Evolutionary conservation across 2,329 filamentous ascomycete genomes (phyloP).

Genomic region (Penicillium hesseltinei): DNA sequence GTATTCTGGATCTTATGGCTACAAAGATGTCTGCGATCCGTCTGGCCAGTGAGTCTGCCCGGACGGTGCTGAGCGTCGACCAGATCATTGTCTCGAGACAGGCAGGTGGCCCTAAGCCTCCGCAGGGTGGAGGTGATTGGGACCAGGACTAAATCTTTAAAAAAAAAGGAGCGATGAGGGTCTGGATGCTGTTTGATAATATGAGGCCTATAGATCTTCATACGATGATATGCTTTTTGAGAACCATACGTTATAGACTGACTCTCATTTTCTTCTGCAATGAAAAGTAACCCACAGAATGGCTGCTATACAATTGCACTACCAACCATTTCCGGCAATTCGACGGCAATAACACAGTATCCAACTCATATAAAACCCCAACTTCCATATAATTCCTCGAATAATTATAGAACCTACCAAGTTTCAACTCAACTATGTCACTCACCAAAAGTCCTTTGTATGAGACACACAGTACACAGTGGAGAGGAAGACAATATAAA

Average conservation of each 20-base stretch:
- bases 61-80: constrained; percentile 92
- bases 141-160: constrained; percentile 57
- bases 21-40: constrained; percentile 97
- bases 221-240: constrained; percentile 24
- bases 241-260: background rate
- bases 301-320: background rate
- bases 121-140: constrained; percentile 83
- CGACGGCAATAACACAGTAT: background rate
- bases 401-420: background rate
- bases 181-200: constrained; percentile 10
- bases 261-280: background rate
- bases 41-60: constrained; percentile 88
- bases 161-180: constrained; percentile 17
- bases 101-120: constrained; percentile 95
- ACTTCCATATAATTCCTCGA: background rate
- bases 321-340: background rate
- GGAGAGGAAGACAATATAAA: background rate
- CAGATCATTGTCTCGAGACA: constrained; percentile 98
- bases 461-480: background rate
- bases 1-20: constrained; percentile 87
- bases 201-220: constrained; percentile 27
- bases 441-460: background rate
- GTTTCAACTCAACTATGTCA: background rate
- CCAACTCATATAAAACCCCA: background rate
- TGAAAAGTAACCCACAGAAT: background rate